Conservation (phyloP, 371 early-diverging fungal species). For the Saksenaea vasiformis region DNA sequence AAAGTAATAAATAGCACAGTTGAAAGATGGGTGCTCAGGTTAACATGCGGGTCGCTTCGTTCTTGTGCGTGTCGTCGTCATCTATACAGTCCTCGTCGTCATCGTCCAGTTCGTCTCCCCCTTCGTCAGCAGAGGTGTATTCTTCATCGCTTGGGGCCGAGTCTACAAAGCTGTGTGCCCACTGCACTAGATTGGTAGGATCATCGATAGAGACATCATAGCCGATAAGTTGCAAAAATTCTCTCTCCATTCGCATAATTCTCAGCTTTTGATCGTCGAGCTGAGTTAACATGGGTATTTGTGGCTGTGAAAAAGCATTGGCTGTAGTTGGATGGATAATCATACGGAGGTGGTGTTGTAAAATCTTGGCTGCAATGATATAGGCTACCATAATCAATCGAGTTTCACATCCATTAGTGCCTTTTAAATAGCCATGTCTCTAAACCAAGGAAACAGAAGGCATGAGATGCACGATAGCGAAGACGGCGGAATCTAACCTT, state of each 20-base stretch:
- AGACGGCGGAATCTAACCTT: slow-evolving; percentile 11
- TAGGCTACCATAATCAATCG: slow-evolving; percentile 29
- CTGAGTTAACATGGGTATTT: background rate
- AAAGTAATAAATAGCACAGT: too few species aligned
- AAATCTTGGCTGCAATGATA: slow-evolving; percentile 30
- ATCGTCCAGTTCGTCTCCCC: slow-evolving; percentile 12
- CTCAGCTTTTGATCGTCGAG: slow-evolving; percentile 9
- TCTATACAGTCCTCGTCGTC: background rate
- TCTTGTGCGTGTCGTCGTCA: background rate
- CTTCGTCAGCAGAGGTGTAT: slow-evolving; percentile 13
- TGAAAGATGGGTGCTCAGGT: too few species aligned
- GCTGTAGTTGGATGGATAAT: slow-evolving; percentile 1
- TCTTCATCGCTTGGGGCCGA: background rate
- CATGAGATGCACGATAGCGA: background rate
- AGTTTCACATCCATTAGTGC: slow-evolving; percentile 27
- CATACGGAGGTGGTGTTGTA: slow-evolving; percentile 21
- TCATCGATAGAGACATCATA: slow-evolving; percentile 35
- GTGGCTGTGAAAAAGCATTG: background rate
- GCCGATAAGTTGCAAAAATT: slow-evolving; percentile 53
- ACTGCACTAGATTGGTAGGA: slow-evolving; percentile 22
- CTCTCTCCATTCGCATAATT: slow-evolving; percentile 51
- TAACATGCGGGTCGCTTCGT: too few species aligned
- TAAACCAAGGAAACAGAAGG: background rate
- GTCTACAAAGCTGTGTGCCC: slow-evolving; percentile 33
- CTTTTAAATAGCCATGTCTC: slow-evolving; percentile 28